A percentile compares a stretch with the other conserved stretches of the same genome.
phyloP scores from a whole-genome alignment of 2,329 filamentous ascomycete species.

The Dothistroma septosporum region DNA sequence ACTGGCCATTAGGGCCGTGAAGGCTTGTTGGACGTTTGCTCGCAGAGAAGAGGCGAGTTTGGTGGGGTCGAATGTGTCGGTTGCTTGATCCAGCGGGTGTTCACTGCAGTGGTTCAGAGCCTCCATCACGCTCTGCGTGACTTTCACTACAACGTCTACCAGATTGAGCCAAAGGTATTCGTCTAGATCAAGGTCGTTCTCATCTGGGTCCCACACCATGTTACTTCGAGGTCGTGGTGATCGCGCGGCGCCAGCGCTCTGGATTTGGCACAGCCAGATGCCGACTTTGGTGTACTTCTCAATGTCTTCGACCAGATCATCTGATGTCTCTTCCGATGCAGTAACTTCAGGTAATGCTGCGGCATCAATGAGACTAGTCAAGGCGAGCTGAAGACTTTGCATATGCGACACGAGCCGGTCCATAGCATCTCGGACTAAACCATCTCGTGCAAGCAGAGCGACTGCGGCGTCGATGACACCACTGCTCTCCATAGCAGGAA shows the following conservation, averaged over 20 bases:
- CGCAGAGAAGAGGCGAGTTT: conserved; percentile 66
- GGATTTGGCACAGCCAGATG: conserved; percentile 89
- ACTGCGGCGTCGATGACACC: conserved; percentile 92
- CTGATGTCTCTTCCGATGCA: conserved; percentile 61
- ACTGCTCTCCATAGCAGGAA: conserved; percentile 83
- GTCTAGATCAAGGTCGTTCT: conserved; percentile 56
- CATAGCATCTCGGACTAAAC: conserved; percentile 79
- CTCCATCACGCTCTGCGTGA: conserved; percentile 42
- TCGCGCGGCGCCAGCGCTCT: conserved; percentile 58
- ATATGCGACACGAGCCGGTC: conserved; percentile 77
- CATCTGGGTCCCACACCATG: conserved; percentile 45
- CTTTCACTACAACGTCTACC: conserved; percentile 58
- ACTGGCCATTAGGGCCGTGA: conserved; percentile 76
- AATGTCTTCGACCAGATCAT: conserved; percentile 70
- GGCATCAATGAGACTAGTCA: conserved; percentile 68
- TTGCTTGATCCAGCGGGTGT: conserved; percentile 28
- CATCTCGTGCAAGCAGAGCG: conserved; percentile 82
- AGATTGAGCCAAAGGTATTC: conserved; percentile 64
- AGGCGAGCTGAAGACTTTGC: conserved; percentile 69
- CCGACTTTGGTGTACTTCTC: conserved; percentile 90
- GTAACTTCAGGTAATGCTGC: conserved; percentile 54
- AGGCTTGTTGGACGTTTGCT: conserved; percentile 79
- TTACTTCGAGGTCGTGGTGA: conserved; percentile 34
- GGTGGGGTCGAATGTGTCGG: conserved; percentile 48
- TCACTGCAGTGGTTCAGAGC: conserved; percentile 28